Evolutionary conservation across 2,329 filamentous ascomycete species (phyloP), one percentile per base, ranked within the genome.

Genomic region (Fusarium heterosporum): DNA sequence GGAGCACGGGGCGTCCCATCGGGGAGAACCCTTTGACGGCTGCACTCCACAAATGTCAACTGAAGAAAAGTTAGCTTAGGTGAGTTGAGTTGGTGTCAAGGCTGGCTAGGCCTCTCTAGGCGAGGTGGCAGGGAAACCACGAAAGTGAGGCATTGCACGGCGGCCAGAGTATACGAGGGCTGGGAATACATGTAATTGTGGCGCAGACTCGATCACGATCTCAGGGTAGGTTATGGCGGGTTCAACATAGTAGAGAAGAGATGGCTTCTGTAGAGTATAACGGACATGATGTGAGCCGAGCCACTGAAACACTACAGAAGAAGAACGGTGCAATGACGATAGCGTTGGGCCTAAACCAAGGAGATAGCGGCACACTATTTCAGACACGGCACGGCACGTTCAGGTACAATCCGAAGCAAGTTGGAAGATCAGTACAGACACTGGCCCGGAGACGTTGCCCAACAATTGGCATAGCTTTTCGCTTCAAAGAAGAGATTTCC

Each of bases 1-100:
- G 71, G 72, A 66, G 59, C 59, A 62, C 64, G 68, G 68, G 60
- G 70, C 63, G 63, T 72, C 65, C 72, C 70, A 72, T 70, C 71
- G 72, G 72, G 71, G 72, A 53, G 68, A 74, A 64, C 70, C 72
- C 69, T 74, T 64, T 61, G 58, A 52, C 67, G 51, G 46, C 52
- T 67, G 58, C 40, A 67, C 70, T 70, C 70, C 70, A 73, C 69
- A 70, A 55, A 54, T 69, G 60, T 57, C 68, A 72, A 49, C 58
- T 45, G 45, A 66, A 64, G 47, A 55, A 56, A 43, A 51, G 45
- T 49, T 57, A 45, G 46, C 32, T 41, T 42, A 53, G n/a, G 43
- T 46, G 50, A 52, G 49, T 45, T 41, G 36, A 16, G 46, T 68
- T 60, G 52, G 41, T 36, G 32, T 34, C 42, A 39, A 51, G 52